A percentile compares a stretch with the other conserved stretches of the same genome.
Conservation (phyloP, 1,139 yeast genomes). For the Geotrichum klebahnii region DNA sequence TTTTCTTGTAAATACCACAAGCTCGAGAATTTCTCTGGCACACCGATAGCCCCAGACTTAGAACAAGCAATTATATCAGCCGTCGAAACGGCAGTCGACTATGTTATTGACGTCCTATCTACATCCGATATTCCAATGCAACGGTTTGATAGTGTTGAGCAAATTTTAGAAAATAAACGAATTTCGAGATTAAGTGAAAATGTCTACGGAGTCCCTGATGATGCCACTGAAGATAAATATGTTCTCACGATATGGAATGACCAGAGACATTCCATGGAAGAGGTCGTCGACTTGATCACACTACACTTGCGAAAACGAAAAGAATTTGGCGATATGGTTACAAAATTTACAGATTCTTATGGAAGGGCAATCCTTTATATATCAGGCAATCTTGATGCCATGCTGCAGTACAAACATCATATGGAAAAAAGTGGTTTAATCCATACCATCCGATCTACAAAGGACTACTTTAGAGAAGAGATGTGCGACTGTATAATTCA, state of each 20-base stretch:
- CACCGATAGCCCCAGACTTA: slow-evolving; percentile 32
- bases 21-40: slow-evolving; percentile 26
- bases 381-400: slow-evolving; percentile 49
- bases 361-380: slow-evolving; percentile 70
- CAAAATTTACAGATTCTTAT: slow-evolving; percentile 54
- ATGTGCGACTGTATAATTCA: slow-evolving; percentile 67
- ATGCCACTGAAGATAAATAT: slow-evolving; percentile 47
- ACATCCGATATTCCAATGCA: slow-evolving; percentile 44
- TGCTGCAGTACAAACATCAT: slow-evolving; percentile 52
- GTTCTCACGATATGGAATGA: slow-evolving; percentile 70
- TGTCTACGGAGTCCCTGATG: slow-evolving; percentile 47
- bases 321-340: slow-evolving; percentile 73
- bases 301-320: slow-evolving; percentile 59
- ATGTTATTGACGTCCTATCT: slow-evolving; percentile 64
- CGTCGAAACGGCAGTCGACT: slow-evolving; percentile 61
- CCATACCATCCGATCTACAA: slow-evolving; percentile 59
- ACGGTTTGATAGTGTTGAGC: slow-evolving; percentile 29
- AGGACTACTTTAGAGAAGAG: slow-evolving; percentile 76
- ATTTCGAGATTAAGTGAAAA: slow-evolving; percentile 40
- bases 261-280: slow-evolving; percentile 68
- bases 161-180: slow-evolving; percentile 31
- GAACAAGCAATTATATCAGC: slow-evolving; percentile 38
- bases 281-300: slow-evolving; percentile 64
- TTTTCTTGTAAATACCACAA: slow-evolving; percentile 50
- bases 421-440: slow-evolving; percentile 61